Conservation (phyloP, 345 rosid species). For the Linum lewisii region DNA sequence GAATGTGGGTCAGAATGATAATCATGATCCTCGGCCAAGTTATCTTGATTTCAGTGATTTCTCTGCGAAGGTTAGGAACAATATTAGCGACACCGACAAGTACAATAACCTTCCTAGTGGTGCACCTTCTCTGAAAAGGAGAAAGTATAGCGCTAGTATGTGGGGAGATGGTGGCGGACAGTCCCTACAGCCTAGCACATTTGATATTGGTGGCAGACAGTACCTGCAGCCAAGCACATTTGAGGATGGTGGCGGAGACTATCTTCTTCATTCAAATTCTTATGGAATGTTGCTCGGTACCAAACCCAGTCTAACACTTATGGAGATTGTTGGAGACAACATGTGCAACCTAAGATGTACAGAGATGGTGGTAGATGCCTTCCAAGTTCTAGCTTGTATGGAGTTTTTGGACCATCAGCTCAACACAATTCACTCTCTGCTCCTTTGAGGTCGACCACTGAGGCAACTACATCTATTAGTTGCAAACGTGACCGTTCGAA, state of each 20-base stretch:
- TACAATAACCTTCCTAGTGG: slow-evolving; percentile 23
- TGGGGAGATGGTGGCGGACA: slow-evolving; percentile 36
- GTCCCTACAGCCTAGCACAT: background rate
- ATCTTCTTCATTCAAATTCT: background rate
- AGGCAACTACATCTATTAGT: slow-evolving; percentile 32
- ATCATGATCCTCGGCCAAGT: slow-evolving; percentile 14
- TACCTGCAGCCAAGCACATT: background rate
- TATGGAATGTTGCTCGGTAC: background rate
- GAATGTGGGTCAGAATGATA: slow-evolving; percentile 19
- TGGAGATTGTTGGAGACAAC: background rate
- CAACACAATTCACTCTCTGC: slow-evolving; percentile 21
- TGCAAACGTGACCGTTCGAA: slow-evolving; percentile 51
- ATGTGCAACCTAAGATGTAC: slow-evolving; percentile 24
- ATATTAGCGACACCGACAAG: slow-evolving; percentile 13
- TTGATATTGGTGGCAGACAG: slow-evolving; percentile 17
- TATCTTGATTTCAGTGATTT: slow-evolving; percentile 17
- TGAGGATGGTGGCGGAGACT: background rate
- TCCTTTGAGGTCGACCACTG: slow-evolving; percentile 30
- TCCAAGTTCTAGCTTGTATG: slow-evolving; percentile 16
- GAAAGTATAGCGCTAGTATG: slow-evolving; percentile 40
- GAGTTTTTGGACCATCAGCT: slow-evolving; percentile 15
- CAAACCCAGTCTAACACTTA: background rate
- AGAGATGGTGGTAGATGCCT: slow-evolving; percentile 29
- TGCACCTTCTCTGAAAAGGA: slow-evolving; percentile 44
- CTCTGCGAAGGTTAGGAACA: slow-evolving; percentile 26